Evolutionary conservation across 306 rosid genomes (phyloP).

Genomic region (Sicyos baderoa): DNA sequence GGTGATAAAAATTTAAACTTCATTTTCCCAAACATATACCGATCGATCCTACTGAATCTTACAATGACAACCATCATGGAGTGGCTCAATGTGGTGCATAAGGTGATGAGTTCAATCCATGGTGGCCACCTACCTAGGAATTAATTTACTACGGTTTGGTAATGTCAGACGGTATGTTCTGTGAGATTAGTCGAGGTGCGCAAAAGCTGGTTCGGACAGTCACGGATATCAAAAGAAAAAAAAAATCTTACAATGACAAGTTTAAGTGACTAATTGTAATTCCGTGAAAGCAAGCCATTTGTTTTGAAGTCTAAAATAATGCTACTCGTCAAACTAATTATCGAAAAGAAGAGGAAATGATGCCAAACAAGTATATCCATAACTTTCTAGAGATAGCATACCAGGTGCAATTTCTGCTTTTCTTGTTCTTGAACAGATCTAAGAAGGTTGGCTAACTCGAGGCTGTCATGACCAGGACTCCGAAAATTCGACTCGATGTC

Average conservation of each 20-base stretch:
- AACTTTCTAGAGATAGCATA: constrained; percentile 24
- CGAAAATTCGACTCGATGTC: constrained; percentile 54
- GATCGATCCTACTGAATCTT: not conserved
- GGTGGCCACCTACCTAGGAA: too few species aligned
- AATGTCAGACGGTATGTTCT: too few species aligned
- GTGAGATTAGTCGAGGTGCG: too few species aligned
- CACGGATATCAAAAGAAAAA: too few species aligned
- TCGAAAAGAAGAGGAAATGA: not conserved
- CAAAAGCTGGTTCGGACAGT: too few species aligned
- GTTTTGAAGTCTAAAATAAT: not conserved
- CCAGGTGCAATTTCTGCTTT: constrained; percentile 70
- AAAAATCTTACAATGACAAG: not conserved
- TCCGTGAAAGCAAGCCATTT: not conserved
- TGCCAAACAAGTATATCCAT: not conserved
- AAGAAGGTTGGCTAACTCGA: constrained; percentile 74
- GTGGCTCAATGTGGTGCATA: too few species aligned
- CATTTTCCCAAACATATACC: not conserved
- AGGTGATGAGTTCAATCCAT: too few species aligned
- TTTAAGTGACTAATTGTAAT: not conserved
- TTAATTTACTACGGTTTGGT: too few species aligned
- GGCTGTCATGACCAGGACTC: constrained; percentile 37
- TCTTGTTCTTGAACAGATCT: constrained; percentile 84
- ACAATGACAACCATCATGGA: too few species aligned
- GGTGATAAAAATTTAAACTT: not conserved
- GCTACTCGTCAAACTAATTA: not conserved